These are phyloP conservation scores for Lachancea mirantina DNA, from an alignment of 805 yeast genomes.

Conservation along the genomic window DNA sequence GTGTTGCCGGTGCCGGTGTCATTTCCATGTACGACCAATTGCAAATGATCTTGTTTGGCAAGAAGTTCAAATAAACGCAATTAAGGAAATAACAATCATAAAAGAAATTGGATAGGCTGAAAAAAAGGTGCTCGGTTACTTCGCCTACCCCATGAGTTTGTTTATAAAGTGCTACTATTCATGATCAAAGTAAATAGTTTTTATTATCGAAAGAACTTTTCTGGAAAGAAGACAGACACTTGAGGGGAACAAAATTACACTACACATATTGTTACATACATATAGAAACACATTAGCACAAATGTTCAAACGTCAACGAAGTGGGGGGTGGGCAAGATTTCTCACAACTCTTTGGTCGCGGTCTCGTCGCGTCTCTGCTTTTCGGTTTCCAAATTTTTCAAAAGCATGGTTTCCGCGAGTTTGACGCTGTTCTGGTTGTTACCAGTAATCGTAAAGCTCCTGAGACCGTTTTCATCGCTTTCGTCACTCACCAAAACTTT, in stretches of 20 bases:
- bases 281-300: constrained; percentile 1
- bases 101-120: constrained; percentile 2
- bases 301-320: not conserved
- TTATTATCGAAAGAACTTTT: constrained; percentile 2
- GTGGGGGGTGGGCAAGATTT: not conserved
- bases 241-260: not conserved
- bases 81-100: constrained; percentile 1
- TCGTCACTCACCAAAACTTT: constrained; percentile 69
- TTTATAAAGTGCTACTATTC: constrained; percentile 8
- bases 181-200: constrained; percentile 6
- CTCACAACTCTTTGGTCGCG: constrained; percentile 3
- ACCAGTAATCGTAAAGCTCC: constrained; percentile 69
- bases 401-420: constrained; percentile 50
- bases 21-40: constrained; percentile 96
- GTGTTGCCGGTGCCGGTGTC: constrained; percentile 99
- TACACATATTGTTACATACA: constrained; percentile 4
- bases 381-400: constrained; percentile 53
- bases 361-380: constrained; percentile 40
- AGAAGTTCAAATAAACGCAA: constrained; percentile 66
- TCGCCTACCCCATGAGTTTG: too few species aligned
- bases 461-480: constrained; percentile 52
- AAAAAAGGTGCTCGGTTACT: not conserved
- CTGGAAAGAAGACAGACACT: too few species aligned
- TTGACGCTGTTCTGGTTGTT: constrained; percentile 37
- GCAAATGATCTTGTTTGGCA: constrained; percentile 91